Percentiles rank a stretch among this genome's conserved stretches.
Conservation (phyloP, 2,329 filamentous ascomycete species). For the Pyrenochaeta sp. region DNA sequence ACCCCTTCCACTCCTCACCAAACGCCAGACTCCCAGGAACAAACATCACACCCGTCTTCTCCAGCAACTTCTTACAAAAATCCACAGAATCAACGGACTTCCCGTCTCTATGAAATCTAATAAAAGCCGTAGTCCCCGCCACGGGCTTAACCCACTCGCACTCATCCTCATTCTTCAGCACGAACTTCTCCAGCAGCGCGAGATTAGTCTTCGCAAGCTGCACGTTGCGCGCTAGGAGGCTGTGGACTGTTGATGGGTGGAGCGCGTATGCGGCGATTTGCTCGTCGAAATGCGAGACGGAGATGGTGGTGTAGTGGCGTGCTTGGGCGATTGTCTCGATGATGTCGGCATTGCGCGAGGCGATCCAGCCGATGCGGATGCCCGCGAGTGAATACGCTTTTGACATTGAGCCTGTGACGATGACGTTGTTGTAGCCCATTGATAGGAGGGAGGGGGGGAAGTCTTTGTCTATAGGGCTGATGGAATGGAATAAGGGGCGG, state of each 20-base stretch:
- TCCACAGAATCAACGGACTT: conserved; percentile 74
- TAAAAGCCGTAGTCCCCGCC: conserved; percentile 81
- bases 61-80: conserved; percentile 74
- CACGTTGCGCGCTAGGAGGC: conserved; percentile 69
- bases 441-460: conserved; percentile 74
- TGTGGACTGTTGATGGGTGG: conserved; percentile 68
- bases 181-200: conserved; percentile 70
- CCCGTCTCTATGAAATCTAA: conserved; percentile 71
- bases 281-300: conserved; percentile 84
- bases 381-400: conserved; percentile 87
- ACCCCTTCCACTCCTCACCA: conserved; percentile 74
- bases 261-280: conserved; percentile 79
- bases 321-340: conserved; percentile 70
- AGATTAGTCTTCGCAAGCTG: conserved; percentile 73
- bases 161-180: conserved; percentile 69
- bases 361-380: conserved; percentile 84
- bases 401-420: conserved; percentile 82
- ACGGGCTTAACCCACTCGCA: conserved; percentile 77
- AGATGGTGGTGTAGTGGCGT: conserved; percentile 86
- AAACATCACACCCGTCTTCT: conserved; percentile 76
- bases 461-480: conserved; percentile 60
- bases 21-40: conserved; percentile 79
- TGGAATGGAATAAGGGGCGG: conserved; percentile 80
- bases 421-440: conserved; percentile 73
- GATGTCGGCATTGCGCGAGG: conserved; percentile 68